Conservation (phyloP, 129 eudicot genomes). For the Pseudognaphalium luteoalbum region DNA sequence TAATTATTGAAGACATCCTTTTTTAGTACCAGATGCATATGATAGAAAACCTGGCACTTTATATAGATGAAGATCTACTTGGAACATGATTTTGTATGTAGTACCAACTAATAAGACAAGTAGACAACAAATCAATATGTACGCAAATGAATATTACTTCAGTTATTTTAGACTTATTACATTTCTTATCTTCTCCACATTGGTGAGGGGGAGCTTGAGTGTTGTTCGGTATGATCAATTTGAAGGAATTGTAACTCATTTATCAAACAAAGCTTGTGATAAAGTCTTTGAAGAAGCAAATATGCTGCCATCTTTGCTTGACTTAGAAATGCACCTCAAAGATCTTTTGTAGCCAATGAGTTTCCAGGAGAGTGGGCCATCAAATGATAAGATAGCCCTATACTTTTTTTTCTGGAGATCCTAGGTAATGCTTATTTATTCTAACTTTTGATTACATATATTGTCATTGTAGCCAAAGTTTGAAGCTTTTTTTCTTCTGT, state of each 20-base stretch:
- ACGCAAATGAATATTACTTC: background rate
- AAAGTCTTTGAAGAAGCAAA: slow-evolving; percentile 46
- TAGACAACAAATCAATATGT: background rate
- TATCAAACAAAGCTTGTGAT: slow-evolving; percentile 51
- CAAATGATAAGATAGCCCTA: slow-evolving; percentile 48
- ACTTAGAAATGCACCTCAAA: slow-evolving; percentile 49
- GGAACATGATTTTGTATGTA: background rate
- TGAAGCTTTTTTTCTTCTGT: background rate
- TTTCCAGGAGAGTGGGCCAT: slow-evolving; percentile 39
- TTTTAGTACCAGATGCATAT: background rate
- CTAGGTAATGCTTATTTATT: slow-evolving; percentile 28
- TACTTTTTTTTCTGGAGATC: slow-evolving; percentile 46
- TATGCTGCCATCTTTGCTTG: slow-evolving; percentile 38
- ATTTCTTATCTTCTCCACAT: background rate
- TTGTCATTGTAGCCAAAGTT: no score
- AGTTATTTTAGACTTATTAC: background rate
- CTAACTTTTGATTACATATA: background rate
- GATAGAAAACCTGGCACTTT: background rate
- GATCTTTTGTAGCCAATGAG: slow-evolving; percentile 49
- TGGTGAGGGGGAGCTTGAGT: slow-evolving; percentile 48
- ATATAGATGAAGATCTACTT: background rate
- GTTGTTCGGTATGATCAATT: slow-evolving; percentile 24
- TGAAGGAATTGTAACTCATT: slow-evolving; percentile 49
- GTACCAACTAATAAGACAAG: background rate
- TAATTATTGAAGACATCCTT: background rate